A percentile compares a stretch with the other conserved stretches of the same genome.
These are phyloP conservation scores for Cucurbita pepo DNA, from an alignment of 306 rosid species.

Conservation along the genomic window DNA sequence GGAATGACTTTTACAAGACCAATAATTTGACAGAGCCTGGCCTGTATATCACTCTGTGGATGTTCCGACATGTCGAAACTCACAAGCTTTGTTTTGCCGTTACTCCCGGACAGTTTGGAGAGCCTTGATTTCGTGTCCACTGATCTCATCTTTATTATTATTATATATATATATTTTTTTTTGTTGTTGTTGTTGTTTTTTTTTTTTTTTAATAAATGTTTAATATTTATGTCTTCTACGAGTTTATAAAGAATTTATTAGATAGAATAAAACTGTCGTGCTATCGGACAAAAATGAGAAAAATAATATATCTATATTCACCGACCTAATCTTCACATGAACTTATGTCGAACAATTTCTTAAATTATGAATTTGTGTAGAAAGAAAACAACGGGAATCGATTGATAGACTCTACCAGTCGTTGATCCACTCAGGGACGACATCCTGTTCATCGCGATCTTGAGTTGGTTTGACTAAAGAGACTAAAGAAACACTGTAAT, in stretches of 20 bases:
- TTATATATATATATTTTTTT: too few species aligned
- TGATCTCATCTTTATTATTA: too few species aligned
- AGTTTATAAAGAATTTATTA: too few species aligned
- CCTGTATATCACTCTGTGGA: not conserved
- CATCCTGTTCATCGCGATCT: slow-evolving; percentile 29
- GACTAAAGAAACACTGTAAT: slow-evolving; percentile 23
- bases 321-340: not conserved
- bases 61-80: not conserved
- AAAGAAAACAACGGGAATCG: slow-evolving; percentile 7
- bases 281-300: too few species aligned
- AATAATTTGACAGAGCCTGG: not conserved
- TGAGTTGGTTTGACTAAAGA: slow-evolving; percentile 30
- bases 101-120: not conserved
- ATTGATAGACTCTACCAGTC: slow-evolving; percentile 52
- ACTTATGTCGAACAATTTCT: not conserved
- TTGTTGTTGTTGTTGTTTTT: too few species aligned
- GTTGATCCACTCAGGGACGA: slow-evolving; percentile 70
- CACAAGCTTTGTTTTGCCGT: not conserved
- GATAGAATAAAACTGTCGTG: too few species aligned
- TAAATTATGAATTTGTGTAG: not conserved
- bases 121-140: not conserved
- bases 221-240: too few species aligned
- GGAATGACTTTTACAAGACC: not conserved
- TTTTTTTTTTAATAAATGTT: too few species aligned
- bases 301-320: not conserved